Conservation (phyloP, 2,329 filamentous ascomycete species). For the Blastomyces percursus region DNA sequence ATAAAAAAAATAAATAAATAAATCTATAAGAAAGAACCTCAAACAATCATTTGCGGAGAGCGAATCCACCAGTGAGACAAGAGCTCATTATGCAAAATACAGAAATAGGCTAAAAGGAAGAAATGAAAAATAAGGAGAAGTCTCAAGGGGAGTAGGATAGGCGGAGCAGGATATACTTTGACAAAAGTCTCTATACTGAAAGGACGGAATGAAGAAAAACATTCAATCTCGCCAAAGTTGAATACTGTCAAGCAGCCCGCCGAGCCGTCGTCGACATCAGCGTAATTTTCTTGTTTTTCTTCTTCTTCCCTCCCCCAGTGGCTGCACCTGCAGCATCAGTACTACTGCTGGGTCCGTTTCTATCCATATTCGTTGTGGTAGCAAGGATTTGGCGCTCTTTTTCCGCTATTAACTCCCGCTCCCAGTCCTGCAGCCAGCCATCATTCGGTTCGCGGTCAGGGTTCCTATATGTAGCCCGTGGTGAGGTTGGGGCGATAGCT, state of each 20-base stretch:
- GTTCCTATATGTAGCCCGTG: conserved; percentile 39
- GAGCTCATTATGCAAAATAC: background rate
- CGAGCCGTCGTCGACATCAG: conserved; percentile 56
- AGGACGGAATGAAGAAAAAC: background rate
- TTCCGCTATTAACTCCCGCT: conserved; percentile 51
- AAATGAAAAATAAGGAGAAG: background rate
- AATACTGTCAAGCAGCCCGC: conserved; percentile 36
- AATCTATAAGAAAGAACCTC: background rate
- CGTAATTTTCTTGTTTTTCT: conserved; percentile 58
- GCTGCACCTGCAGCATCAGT: conserved; percentile 9
- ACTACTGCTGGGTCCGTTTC: background rate
- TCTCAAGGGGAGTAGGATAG: no score
- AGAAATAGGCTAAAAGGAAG: background rate
- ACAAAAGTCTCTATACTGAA: background rate
- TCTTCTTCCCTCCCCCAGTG: conserved; percentile 41
- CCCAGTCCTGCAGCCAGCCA: conserved; percentile 78
- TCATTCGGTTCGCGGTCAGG: conserved; percentile 46
- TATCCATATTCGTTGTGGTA: background rate
- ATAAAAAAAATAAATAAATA: background rate
- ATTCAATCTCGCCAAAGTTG: background rate
- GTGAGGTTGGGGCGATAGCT: conserved; percentile 49
- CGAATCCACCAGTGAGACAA: background rate
- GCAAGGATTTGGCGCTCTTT: conserved; percentile 13
- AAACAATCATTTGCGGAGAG: no score
- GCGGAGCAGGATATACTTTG: background rate